phyloP scores from a whole-genome alignment of 495 filamentous ascomycete genomes.

The Penicillium lividum region DNA sequence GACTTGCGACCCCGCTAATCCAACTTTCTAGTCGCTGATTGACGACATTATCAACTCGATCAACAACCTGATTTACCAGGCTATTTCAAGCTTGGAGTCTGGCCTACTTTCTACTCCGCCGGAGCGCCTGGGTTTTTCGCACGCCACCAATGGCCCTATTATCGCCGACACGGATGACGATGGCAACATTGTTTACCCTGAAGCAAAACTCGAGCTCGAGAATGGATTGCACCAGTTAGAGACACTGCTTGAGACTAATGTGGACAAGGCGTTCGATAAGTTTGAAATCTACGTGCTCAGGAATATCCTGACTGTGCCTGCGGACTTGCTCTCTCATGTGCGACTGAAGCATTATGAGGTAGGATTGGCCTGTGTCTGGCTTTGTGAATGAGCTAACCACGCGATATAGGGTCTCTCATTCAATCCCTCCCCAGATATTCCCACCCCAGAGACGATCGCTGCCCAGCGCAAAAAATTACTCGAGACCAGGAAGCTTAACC shows the following conservation, averaged over 20 bases:
- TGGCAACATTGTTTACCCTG: conserved; percentile 53
- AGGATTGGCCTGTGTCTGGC: conserved; percentile 19
- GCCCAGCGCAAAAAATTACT: conserved; percentile 72
- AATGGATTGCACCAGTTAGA: conserved; percentile 90
- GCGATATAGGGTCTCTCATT: conserved; percentile 38
- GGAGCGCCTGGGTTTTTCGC: conserved; percentile 70
- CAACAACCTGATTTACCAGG: conserved; percentile 84
- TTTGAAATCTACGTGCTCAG: conserved; percentile 83
- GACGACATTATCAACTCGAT: conserved; percentile 97
- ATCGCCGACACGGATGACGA: conserved; percentile 56
- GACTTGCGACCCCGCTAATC: conserved; percentile 25
- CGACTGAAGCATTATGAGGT: conserved; percentile 84
- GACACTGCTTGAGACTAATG: conserved; percentile 80
- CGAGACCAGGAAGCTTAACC: conserved; percentile 78
- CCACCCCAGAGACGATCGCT: conserved; percentile 65
- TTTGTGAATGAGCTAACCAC: conserved; percentile 18
- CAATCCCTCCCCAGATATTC: conserved; percentile 37
- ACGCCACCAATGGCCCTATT: conserved; percentile 42
- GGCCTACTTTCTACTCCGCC: conserved; percentile 73
- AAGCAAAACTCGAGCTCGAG: conserved; percentile 78
- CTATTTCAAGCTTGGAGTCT: conserved; percentile 78
- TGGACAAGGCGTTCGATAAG: conserved; percentile 78
- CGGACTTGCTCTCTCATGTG: conserved; percentile 74
- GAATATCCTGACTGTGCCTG: conserved; percentile 79
- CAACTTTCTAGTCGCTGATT: conserved; percentile 69